A percentile compares a stretch with the other conserved stretches of the same genome.
Conservation (phyloP, 805 yeast genomes). For the Torulaspora maleeae region DNA sequence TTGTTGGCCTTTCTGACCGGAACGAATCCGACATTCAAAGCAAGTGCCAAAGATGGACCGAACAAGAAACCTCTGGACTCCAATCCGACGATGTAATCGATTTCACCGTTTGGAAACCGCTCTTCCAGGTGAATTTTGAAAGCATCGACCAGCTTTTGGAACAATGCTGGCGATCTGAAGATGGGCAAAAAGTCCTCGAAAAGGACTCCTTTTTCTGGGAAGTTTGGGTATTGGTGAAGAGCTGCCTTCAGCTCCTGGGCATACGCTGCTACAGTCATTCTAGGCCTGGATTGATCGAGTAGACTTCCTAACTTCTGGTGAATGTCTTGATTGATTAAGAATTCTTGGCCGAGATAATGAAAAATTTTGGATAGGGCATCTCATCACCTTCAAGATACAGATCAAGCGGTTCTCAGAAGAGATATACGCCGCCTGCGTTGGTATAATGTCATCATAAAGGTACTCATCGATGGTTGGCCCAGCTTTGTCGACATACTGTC, state of each 20-base stretch:
- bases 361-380: background rate
- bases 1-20: slow-evolving; percentile 96
- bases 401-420: background rate
- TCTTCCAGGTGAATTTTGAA: slow-evolving; percentile 68
- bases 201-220: slow-evolving; percentile 87
- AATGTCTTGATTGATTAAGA: too few relatives aligned
- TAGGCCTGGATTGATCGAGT: background rate
- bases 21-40: slow-evolving; percentile 82
- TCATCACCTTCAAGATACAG: background rate
- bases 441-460: background rate
- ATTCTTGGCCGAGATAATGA: background rate
- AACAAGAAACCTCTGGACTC: slow-evolving; percentile 96
- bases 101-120: slow-evolving; percentile 49
- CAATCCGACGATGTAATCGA: slow-evolving; percentile 88
- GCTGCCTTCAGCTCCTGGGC: slow-evolving; percentile 50
- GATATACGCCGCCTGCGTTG: background rate
- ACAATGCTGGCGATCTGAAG: slow-evolving; percentile 74
- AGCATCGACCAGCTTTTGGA: slow-evolving; percentile 76
- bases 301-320: background rate
- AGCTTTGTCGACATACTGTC: background rate
- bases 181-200: slow-evolving; percentile 97
- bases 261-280: slow-evolving; percentile 29
- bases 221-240: slow-evolving; percentile 80
- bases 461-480: background rate
- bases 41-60: slow-evolving; percentile 93